Conservation (phyloP, 352 stramenopile genomes). For the Globisporangium okanoganense region DNA sequence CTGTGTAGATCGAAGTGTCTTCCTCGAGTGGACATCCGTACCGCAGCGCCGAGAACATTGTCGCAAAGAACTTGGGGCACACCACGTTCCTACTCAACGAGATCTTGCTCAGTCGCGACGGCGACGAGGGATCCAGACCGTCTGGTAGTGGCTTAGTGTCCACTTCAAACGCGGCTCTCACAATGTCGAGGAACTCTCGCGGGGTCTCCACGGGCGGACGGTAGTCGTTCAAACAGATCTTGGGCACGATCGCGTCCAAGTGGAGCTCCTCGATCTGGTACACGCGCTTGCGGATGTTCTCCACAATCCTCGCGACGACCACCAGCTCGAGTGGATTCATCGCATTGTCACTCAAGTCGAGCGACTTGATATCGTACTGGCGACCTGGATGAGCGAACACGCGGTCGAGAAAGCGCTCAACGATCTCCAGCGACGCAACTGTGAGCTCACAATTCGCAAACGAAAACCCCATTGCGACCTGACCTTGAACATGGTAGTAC, state of each 20-base stretch:
- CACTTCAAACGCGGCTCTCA: not conserved
- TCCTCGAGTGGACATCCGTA: not conserved
- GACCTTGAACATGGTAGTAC: too few relatives aligned
- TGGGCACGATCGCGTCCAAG: not conserved
- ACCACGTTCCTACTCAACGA: not conserved
- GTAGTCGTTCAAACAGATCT: rapidly evolving
- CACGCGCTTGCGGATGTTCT: not conserved
- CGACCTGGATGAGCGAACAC: not conserved
- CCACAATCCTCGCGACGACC: slow-evolving; percentile 11
- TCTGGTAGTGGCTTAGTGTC: not conserved
- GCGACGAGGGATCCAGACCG: too few relatives aligned
- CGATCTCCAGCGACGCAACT: not conserved
- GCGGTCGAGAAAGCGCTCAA: slow-evolving; percentile 6
- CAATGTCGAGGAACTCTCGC: not conserved
- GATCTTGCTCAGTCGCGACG: not conserved
- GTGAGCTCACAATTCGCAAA: not conserved
- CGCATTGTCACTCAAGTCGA: slow-evolving; percentile 6
- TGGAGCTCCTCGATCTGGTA: not conserved
- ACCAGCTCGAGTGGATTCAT: slow-evolving; percentile 2
- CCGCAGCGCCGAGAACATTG: not conserved
- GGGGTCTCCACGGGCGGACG: not conserved
- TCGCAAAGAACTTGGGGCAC: not conserved
- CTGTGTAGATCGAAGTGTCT: not conserved
- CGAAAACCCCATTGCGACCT: not conserved
- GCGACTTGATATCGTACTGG: not conserved